Conservation (phyloP, 768 basidiomycete genomes). For the Lentinula raphanica region DNA sequence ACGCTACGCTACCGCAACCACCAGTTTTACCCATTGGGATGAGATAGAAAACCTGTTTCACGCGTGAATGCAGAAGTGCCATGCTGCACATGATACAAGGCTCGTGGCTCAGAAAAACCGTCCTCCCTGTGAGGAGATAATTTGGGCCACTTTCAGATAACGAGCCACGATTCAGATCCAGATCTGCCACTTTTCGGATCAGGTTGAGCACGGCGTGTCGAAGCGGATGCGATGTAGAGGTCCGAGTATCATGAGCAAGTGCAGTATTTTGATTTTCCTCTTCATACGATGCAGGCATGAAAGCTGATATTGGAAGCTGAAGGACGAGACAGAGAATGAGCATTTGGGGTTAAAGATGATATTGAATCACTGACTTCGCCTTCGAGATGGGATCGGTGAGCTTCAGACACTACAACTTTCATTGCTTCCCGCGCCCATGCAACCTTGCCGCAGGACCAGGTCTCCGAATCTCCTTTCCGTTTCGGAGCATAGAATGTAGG, state of each 20-base stretch:
- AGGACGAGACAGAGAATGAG: background rate
- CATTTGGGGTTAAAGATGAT: background rate
- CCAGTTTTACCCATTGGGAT: conserved; percentile 73
- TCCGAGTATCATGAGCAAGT: conserved; percentile 66
- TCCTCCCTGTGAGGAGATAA: conserved; percentile 83
- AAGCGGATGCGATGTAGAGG: conserved; percentile 66
- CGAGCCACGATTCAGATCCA: background rate
- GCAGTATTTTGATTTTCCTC: conserved; percentile 12
- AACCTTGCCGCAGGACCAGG: conserved; percentile 61
- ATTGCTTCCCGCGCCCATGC: conserved; percentile 78
- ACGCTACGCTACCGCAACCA: conserved; percentile 75
- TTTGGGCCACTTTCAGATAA: conserved; percentile 48
- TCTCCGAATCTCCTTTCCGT: conserved; percentile 59
- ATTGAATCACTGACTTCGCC: conserved; percentile 68
- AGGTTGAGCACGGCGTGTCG: conserved; percentile 81
- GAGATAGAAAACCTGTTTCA: conserved; percentile 78
- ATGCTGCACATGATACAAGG: conserved; percentile 98
- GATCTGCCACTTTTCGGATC: conserved; percentile 62
- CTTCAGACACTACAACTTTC: conserved; percentile 42
- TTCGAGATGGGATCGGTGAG: conserved; percentile 34
- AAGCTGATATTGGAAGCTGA: conserved; percentile 72
- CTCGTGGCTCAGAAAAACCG: conserved; percentile 90
- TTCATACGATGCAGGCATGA: conserved; percentile 54
- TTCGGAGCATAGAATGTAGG: conserved; percentile 73
- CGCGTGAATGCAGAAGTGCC: conserved; percentile 93